These are phyloP conservation scores for Persicaria tinctoria DNA, from an alignment of 148 eudicot genomes.

Conservation along the genomic window DNA sequence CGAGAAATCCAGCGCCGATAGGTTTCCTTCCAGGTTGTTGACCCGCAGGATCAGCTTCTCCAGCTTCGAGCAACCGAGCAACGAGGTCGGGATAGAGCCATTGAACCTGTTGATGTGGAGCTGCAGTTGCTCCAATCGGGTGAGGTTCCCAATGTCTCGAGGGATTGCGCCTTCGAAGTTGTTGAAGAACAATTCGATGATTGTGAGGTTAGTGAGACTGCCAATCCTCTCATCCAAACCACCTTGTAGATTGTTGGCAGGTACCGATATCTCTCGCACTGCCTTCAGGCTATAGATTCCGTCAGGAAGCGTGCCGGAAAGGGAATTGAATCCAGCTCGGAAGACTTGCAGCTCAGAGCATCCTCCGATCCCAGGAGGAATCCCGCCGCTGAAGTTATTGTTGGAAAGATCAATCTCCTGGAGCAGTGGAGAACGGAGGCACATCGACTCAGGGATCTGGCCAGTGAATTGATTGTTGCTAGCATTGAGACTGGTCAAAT, in stretches of 20 bases:
- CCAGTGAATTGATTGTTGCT: slow-evolving; percentile 34
- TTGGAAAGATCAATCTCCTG: slow-evolving; percentile 23
- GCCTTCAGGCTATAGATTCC: slow-evolving; percentile 11
- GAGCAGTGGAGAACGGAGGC: slow-evolving; percentile 11
- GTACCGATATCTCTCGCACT: slow-evolving; percentile 19
- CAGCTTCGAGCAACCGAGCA: slow-evolving; percentile 28
- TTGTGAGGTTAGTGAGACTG: slow-evolving; percentile 18
- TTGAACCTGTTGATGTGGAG: slow-evolving; percentile 24
- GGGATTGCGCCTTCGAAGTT: slow-evolving; percentile 25
- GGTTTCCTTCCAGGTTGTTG: slow-evolving; percentile 21
- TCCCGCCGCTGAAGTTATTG: slow-evolving; percentile 20
- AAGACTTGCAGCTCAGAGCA: slow-evolving; percentile 21
- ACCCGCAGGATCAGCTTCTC: slow-evolving; percentile 20
- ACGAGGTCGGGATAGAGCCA: slow-evolving; percentile 26
- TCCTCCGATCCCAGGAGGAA: slow-evolving; percentile 20
- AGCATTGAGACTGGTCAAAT: slow-evolving; percentile 18
- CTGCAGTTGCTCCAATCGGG: slow-evolving; percentile 18
- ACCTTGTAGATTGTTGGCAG: slow-evolving; percentile 25
- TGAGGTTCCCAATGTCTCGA: slow-evolving; percentile 24
- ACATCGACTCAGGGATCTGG: slow-evolving; percentile 18
- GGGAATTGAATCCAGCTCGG: slow-evolving; percentile 25
- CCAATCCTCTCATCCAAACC: slow-evolving; percentile 10
- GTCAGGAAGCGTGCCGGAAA: slow-evolving; percentile 20
- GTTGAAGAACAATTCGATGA: slow-evolving; percentile 20
- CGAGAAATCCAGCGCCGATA: slow-evolving; percentile 25